Conservation (phyloP, 2,329 filamentous ascomycete species). For the Phaeosphaeria sp. region DNA sequence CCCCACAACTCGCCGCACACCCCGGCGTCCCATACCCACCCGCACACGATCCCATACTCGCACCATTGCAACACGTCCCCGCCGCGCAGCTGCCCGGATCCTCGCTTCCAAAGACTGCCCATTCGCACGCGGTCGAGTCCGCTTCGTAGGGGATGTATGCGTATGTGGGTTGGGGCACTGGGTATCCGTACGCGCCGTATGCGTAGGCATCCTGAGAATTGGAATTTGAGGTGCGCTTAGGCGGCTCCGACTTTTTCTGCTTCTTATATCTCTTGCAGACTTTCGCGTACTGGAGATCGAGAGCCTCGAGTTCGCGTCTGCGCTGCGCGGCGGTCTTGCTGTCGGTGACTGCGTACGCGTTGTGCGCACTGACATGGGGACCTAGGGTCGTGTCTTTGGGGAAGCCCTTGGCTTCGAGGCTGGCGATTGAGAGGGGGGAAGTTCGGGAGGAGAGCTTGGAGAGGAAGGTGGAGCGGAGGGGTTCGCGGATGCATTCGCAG, state of each 20-base stretch:
- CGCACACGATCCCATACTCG: slow-evolving; percentile 34
- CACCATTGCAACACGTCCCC: slow-evolving; percentile 56
- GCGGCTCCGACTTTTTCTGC: slow-evolving; percentile 39
- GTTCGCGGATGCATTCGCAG: slow-evolving; percentile 73
- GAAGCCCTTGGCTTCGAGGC: slow-evolving; percentile 12
- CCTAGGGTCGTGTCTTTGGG: slow-evolving; percentile 62
- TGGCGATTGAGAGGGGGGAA: slow-evolving; percentile 9
- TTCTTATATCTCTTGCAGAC: slow-evolving; percentile 42
- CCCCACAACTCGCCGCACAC: slow-evolving; percentile 35
- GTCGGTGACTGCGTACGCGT: slow-evolving; percentile 59
- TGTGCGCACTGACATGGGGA: slow-evolving; percentile 77
- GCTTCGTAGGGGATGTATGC: slow-evolving; percentile 57
- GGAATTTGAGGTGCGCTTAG: slow-evolving; percentile 38
- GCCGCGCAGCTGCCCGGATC: slow-evolving; percentile 56
- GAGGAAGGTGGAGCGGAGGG: slow-evolving; percentile 53
- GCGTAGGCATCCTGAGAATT: slow-evolving; percentile 32
- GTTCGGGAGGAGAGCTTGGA: slow-evolving; percentile 50
- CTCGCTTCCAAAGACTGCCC: slow-evolving; percentile 54
- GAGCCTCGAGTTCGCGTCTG: slow-evolving; percentile 43
- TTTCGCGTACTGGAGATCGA: slow-evolving; percentile 64
- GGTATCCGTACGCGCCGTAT: slow-evolving; percentile 52
- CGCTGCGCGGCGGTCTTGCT: slow-evolving; percentile 7
- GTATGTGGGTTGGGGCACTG: slow-evolving; percentile 48
- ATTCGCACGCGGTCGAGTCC: slow-evolving; percentile 45
- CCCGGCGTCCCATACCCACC: slow-evolving; percentile 22